phyloP scores from a whole-genome alignment of 176 grass and related monocot genomes.

The Raddia distichophylla region DNA sequence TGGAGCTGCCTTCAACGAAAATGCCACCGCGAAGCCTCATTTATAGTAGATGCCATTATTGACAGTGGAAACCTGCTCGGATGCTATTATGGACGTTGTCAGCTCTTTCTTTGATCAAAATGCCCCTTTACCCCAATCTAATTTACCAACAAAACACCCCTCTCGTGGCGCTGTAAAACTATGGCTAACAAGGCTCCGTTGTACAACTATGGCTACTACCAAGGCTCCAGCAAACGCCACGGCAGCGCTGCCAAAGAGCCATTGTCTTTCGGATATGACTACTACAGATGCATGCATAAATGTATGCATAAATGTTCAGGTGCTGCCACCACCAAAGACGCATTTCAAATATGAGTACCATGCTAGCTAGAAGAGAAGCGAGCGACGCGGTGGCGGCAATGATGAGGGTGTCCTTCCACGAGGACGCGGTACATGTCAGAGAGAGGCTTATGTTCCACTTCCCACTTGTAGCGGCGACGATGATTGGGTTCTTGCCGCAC shows the following conservation, averaged over 20 bases:
- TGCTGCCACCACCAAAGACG: background rate
- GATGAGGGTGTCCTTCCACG: constrained; percentile 55
- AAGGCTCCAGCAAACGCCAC: background rate
- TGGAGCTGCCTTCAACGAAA: no score
- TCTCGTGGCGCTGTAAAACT: background rate
- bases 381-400: background rate
- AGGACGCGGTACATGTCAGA: constrained; percentile 48
- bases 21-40: no score
- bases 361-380: background rate
- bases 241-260: background rate
- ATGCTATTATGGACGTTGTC: no score
- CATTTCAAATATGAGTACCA: constrained; percentile 31
- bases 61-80: no score
- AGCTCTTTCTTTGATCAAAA: no score
- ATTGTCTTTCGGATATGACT: background rate
- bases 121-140: no score
- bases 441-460: constrained; percentile 39
- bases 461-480: background rate
- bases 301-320: background rate
- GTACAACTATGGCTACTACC: background rate
- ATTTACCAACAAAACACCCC: no score
- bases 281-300: no score
- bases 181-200: background rate
- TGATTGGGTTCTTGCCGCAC: constrained; percentile 40
- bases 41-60: no score